These are phyloP conservation scores for Eucalyptus caleyi DNA, from an alignment of 345 rosid genomes.

Conservation along the genomic window DNA sequence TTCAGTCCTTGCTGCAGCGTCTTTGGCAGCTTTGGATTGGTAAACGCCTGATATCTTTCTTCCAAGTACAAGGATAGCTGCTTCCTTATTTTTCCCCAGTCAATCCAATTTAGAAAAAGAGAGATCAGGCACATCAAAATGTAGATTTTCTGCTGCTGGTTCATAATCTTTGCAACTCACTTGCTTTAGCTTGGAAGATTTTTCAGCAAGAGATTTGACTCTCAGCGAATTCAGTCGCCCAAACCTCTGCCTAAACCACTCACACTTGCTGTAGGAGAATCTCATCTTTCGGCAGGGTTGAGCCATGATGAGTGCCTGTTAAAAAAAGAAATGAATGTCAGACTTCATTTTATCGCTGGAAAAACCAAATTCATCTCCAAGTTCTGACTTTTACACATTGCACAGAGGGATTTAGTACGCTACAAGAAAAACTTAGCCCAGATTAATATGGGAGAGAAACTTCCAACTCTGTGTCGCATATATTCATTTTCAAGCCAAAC, in stretches of 20 bases:
- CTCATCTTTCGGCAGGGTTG: too few species aligned
- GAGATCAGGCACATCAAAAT: background rate
- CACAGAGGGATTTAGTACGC: background rate
- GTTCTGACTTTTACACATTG: background rate
- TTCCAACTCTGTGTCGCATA: background rate
- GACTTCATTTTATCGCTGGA: background rate
- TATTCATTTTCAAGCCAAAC: background rate
- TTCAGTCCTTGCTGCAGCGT: background rate
- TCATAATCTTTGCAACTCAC: background rate
- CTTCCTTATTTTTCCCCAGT: conserved; percentile 6
- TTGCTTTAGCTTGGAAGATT: conserved; percentile 20
- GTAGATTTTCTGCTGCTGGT: background rate
- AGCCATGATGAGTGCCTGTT: background rate
- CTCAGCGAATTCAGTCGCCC: conserved; percentile 36
- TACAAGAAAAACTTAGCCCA: background rate
- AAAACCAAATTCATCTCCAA: background rate
- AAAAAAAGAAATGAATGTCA: background rate
- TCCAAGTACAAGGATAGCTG: background rate
- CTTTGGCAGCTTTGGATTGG: background rate
- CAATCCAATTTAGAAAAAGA: background rate
- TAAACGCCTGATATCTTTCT: background rate
- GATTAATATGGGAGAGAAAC: background rate
- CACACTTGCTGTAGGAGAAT: too few species aligned
- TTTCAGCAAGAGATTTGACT: conserved; percentile 43
- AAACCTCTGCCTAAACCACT: too few species aligned